A percentile compares a stretch with the other conserved stretches of the same genome.
These are phyloP conservation scores for Gamsiella multidivaricata DNA, from an alignment of 192 early-diverging fungal species.

Conservation along the genomic window DNA sequence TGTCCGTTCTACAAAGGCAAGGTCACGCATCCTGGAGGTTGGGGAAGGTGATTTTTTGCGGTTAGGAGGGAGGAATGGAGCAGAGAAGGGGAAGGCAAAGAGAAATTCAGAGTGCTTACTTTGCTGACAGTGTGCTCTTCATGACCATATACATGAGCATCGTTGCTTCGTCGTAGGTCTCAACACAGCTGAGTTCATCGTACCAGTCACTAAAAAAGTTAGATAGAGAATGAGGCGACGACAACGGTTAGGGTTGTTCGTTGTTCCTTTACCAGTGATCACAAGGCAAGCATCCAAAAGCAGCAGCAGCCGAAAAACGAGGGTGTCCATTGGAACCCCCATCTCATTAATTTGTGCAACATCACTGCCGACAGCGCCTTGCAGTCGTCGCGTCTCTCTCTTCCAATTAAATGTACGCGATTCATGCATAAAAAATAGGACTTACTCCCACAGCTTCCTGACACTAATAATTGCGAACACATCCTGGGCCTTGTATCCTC, in stretches of 20 bases:
- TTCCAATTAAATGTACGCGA: too few relatives aligned
- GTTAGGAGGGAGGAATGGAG: background rate
- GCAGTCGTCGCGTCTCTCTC: too few relatives aligned
- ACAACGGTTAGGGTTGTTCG: background rate
- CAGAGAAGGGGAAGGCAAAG: background rate
- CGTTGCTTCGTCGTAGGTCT: slow-evolving; percentile 45
- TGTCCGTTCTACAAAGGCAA: slow-evolving; percentile 55
- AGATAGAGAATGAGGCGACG: background rate
- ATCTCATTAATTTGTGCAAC: too few relatives aligned
- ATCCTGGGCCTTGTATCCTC: slow-evolving; percentile 60
- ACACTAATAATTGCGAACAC: slow-evolving; percentile 62
- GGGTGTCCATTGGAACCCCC: too few relatives aligned
- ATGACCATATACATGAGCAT: slow-evolving; percentile 50
- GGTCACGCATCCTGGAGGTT: slow-evolving; percentile 29
- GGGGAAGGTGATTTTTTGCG: background rate
- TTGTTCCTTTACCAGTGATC: too few relatives aligned
- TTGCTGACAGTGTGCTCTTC: slow-evolving; percentile 44
- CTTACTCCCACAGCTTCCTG: slow-evolving; percentile 66
- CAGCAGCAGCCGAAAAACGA: too few relatives aligned
- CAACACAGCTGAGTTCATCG: slow-evolving; percentile 44
- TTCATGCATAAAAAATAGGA: background rate
- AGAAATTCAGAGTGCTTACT: slow-evolving; percentile 23
- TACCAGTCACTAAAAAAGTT: slow-evolving; percentile 40
- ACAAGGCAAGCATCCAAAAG: too few relatives aligned
- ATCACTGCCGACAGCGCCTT: too few relatives aligned